phyloP scores from a whole-genome alignment of 192 early-diverging fungal species.

The Glomus cerebriforme region DNA sequence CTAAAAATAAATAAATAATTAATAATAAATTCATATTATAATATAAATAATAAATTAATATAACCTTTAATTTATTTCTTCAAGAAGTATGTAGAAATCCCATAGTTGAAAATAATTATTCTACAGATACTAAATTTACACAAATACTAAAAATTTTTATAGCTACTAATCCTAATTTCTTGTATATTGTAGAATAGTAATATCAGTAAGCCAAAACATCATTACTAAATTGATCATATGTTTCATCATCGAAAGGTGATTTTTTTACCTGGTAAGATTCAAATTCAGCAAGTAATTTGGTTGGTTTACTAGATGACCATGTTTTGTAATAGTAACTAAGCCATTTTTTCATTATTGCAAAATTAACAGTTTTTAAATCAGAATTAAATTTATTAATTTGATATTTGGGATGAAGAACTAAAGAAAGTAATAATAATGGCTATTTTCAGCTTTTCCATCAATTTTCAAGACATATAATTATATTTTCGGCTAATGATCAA shows the following conservation, averaged over 20 bases:
- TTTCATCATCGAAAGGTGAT: constrained; percentile 16
- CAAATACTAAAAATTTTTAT: constrained; percentile 17
- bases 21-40: too few species aligned
- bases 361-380: constrained; percentile 5
- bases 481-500: too few species aligned
- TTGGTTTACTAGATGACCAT: not conserved
- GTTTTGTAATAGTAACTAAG: constrained; percentile 22
- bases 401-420: constrained; percentile 14
- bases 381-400: not conserved
- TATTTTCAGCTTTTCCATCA: not conserved
- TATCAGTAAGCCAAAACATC: constrained; percentile 2
- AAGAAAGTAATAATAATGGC: constrained; percentile 2
- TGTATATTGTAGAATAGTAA: not conserved
- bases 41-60: constrained; percentile 5
- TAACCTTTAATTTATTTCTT: too few species aligned
- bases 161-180: constrained; percentile 16
- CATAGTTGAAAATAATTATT: too few species aligned
- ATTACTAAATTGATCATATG: constrained; percentile 22
- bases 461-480: not conserved
- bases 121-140: too few species aligned
- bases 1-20: constrained; percentile 13
- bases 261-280: constrained; percentile 2
- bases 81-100: too few species aligned
- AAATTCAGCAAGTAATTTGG: not conserved
- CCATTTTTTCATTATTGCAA: not conserved